A percentile compares a stretch with the other conserved stretches of the same genome.
Conservation (phyloP, 2,329 filamentous ascomycete genomes). For the Microcera coccophila region DNA sequence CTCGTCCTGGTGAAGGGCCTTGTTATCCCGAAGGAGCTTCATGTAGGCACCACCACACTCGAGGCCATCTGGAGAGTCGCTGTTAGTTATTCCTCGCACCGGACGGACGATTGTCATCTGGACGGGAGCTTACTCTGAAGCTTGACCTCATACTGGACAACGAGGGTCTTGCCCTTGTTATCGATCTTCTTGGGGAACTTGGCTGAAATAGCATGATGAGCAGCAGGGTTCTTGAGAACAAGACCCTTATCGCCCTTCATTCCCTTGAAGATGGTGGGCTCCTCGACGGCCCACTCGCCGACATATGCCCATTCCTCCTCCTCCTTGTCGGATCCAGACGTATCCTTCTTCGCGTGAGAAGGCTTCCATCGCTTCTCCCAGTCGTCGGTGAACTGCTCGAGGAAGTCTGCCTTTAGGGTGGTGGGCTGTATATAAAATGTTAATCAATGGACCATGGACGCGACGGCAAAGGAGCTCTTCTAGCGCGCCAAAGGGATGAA, state of each 20-base stretch:
- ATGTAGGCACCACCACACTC: conserved; percentile 98
- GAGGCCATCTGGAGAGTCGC: conserved; percentile 66
- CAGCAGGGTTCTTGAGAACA: conserved; percentile 95
- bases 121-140: conserved; percentile 72
- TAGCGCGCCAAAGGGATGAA: not conserved
- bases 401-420: conserved; percentile 83
- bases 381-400: conserved; percentile 97
- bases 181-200: conserved; percentile 97
- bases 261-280: conserved; percentile 84
- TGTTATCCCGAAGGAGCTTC: conserved; percentile 98
- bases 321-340: conserved; percentile 67
- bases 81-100: conserved; percentile 27
- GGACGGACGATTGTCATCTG: not conserved
- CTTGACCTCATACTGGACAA: conserved; percentile 99
- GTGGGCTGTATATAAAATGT: conserved; percentile 64
- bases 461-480: not conserved
- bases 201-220: conserved; percentile 98
- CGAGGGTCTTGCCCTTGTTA: conserved; percentile 94
- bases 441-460: conserved; percentile 17
- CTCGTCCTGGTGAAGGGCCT: conserved; percentile 93
- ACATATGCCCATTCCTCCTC: conserved; percentile 93
- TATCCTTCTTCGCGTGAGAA: conserved; percentile 94
- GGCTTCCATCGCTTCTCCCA: conserved; percentile 93
- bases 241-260: conserved; percentile 95
- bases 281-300: conserved; percentile 94